Conservation (phyloP, 1,139 yeast species). For the Torulaspora globosa region DNA sequence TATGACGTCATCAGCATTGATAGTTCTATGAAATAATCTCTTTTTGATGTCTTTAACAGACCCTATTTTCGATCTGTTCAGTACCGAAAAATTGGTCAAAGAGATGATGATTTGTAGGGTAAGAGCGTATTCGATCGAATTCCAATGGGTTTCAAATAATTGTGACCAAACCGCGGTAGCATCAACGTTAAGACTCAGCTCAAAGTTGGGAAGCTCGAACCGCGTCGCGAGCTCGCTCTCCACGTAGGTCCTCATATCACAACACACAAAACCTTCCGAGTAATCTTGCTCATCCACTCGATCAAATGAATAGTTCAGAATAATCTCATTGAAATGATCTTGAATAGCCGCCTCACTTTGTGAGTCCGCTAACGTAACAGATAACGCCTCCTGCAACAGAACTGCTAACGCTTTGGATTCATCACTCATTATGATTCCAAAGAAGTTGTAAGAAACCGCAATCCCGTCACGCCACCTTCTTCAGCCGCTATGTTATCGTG, state of each 20-base stretch:
- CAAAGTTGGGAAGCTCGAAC: constrained; percentile 19
- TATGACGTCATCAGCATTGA: background rate
- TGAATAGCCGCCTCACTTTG: constrained; percentile 4
- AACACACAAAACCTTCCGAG: constrained; percentile 1
- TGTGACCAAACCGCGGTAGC: constrained; percentile 15
- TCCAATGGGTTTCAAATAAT: constrained; percentile 8
- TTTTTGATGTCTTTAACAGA: constrained; percentile 12
- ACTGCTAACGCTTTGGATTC: constrained; percentile 8
- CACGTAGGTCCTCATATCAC: constrained; percentile 18
- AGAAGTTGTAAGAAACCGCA: background rate
- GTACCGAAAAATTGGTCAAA: constrained; percentile 18
- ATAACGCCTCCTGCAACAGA: constrained; percentile 8
- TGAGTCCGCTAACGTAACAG: constrained; percentile 7
- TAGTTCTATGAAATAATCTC: constrained; percentile 7
- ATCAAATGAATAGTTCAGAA: constrained; percentile 7
- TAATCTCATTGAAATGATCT: constrained; percentile 10
- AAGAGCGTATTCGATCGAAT: constrained; percentile 12
- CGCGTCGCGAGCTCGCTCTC: constrained; percentile 17
- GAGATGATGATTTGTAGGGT: constrained; percentile 23
- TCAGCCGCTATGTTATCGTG: background rate
- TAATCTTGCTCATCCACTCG: background rate
- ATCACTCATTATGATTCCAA: constrained; percentile 7
- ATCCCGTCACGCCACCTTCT: background rate
- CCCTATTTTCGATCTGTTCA: constrained; percentile 22
- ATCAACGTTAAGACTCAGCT: constrained; percentile 13